Percentiles rank a stretch among this genome's conserved stretches.
phyloP scores from a whole-genome alignment of 2,329 filamentous ascomycete species.

The Fusarium scirpi region DNA sequence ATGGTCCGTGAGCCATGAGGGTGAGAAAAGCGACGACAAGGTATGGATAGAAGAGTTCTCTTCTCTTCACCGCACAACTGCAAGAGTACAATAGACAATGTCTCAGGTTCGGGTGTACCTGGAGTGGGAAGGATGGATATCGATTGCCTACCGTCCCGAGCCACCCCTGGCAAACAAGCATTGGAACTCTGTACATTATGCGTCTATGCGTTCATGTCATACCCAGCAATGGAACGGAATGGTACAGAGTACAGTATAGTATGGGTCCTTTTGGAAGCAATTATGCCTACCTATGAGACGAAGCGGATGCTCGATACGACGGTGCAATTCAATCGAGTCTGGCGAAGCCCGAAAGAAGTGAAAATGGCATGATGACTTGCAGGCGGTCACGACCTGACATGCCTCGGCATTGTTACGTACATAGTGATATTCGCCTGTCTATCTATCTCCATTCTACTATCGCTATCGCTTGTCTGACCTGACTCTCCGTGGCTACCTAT shows the following conservation, averaged over 20 bases:
- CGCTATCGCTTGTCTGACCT: constrained; percentile 6
- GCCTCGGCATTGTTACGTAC: constrained; percentile 14
- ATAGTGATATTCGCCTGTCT: background rate
- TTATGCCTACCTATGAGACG: constrained; percentile 15
- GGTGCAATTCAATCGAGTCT: constrained; percentile 27
- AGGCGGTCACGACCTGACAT: constrained; percentile 15
- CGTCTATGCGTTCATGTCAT: constrained; percentile 33
- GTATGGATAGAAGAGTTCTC: constrained; percentile 24
- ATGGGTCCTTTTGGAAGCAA: constrained; percentile 18
- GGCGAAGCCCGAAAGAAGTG: constrained; percentile 34
- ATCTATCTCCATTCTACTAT: constrained; percentile 1
- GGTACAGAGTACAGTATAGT: background rate
- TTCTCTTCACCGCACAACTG: constrained; percentile 24
- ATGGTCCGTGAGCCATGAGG: constrained; percentile 23
- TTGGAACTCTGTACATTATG: constrained; percentile 24
- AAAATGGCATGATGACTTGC: constrained; percentile 18
- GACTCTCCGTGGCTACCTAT: background rate
- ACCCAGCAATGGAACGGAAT: background rate
- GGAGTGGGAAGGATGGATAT: constrained; percentile 24
- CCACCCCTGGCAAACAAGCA: constrained; percentile 28
- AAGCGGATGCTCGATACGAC: constrained; percentile 35
- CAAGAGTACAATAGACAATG: constrained; percentile 19
- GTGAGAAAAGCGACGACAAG: constrained; percentile 34
- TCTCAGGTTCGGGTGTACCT: constrained; percentile 34
- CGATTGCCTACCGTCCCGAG: constrained; percentile 7